Percentiles rank a stretch among this genome's conserved stretches.
Evolutionary conservation across 1,284 basidiomycete genomes (phyloP).

Genomic region (Trichosporon coremiiforme): DNA sequence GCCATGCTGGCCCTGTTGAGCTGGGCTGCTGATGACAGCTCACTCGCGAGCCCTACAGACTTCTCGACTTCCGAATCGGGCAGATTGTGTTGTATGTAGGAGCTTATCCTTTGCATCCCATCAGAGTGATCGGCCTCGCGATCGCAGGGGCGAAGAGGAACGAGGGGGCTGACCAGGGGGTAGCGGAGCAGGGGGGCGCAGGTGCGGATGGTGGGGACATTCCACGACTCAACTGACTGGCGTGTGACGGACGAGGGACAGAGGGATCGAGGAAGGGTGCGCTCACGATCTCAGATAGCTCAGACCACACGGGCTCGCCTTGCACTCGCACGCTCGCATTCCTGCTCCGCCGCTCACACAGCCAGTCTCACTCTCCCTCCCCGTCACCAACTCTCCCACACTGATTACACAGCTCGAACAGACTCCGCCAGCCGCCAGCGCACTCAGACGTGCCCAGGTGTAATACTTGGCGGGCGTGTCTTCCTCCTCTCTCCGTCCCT

Average conservation of each 20-base stretch:
- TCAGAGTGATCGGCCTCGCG: background rate
- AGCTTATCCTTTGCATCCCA: constrained; percentile 3
- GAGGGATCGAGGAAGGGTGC: background rate
- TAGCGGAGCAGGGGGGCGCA: background rate
- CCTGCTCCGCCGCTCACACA: background rate
- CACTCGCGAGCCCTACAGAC: background rate
- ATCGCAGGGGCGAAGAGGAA: background rate
- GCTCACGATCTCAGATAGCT: background rate
- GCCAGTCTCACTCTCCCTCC: background rate
- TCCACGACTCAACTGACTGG: background rate
- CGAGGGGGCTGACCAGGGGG: background rate
- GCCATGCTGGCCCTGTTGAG: background rate
- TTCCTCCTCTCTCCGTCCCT: background rate
- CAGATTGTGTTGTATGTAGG: constrained; percentile 14
- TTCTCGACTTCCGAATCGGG: constrained; percentile 12
- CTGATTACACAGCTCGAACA: background rate
- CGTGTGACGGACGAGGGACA: background rate
- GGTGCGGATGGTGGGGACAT: background rate
- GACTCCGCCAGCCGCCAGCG: background rate
- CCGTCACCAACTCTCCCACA: background rate
- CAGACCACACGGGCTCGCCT: background rate
- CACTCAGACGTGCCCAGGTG: background rate
- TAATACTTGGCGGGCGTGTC: background rate
- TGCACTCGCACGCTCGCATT: constrained; percentile 13
- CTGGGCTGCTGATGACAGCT: background rate